These are phyloP conservation scores for Gastrolobium villosum DNA, from an alignment of 306 rosid genomes.

Conservation along the genomic window DNA sequence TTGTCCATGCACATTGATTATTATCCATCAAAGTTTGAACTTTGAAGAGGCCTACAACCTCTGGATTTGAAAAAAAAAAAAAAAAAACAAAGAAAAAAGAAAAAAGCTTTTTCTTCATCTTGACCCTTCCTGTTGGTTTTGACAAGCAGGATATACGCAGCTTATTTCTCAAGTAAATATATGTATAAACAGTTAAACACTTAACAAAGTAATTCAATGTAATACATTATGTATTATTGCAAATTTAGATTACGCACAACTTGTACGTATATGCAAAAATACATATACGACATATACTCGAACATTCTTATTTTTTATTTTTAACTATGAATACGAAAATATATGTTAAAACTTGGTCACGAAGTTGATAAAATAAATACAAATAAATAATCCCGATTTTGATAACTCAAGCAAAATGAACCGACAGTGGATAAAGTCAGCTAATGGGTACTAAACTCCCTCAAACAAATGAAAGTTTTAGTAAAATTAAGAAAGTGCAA, in stretches of 20 bases:
- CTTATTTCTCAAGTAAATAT: not conserved
- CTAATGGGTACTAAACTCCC: not conserved
- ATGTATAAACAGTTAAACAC: not conserved
- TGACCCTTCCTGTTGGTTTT: conserved; percentile 43
- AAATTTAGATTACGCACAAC: not conserved
- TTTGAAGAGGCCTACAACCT: conserved; percentile 41
- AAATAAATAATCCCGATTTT: not conserved
- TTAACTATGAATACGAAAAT: not conserved
- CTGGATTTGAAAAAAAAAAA: conserved; percentile 51
- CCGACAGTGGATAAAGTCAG: conserved; percentile 5
- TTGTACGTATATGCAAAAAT: not conserved
- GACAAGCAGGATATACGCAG: conserved; percentile 13
- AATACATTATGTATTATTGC: not conserved
- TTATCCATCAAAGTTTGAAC: conserved; percentile 50
- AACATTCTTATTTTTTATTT: not conserved
- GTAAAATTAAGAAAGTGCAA: conserved; percentile 15
- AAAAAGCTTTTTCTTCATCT: conserved; percentile 43
- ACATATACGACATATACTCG: conserved; percentile 5
- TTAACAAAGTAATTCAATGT: not conserved
- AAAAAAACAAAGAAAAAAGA: conserved; percentile 37
- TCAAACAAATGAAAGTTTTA: not conserved
- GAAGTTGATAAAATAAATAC: not conserved
- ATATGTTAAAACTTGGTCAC: not conserved
- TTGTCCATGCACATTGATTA: conserved; percentile 54
- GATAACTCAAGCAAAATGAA: not conserved